phyloP scores from a whole-genome alignment of 2,329 filamentous ascomycete genomes.

The Dactylella cylindrospora region DNA sequence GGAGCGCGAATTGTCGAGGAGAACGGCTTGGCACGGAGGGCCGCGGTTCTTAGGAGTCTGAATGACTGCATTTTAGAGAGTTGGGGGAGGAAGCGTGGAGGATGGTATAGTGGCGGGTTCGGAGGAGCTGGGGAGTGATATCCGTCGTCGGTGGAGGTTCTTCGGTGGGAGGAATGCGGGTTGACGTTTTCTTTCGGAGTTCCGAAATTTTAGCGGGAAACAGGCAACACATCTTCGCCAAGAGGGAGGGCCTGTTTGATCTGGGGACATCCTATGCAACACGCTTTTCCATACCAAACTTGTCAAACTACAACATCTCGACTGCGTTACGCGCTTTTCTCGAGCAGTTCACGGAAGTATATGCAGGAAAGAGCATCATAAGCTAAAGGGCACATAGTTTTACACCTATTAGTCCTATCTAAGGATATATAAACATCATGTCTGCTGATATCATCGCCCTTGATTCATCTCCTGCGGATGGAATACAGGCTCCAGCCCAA shows the following conservation, averaged over 20 bases:
- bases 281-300: background rate
- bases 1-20: constrained; percentile 69
- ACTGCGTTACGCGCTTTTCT: too few relatives aligned
- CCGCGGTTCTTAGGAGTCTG: constrained; percentile 51
- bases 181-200: constrained; percentile 37
- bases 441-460: background rate
- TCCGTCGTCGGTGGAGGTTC: constrained; percentile 3
- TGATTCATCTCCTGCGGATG: constrained; percentile 25
- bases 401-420: too few relatives aligned
- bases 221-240: constrained; percentile 27
- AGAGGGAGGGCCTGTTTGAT: too few relatives aligned
- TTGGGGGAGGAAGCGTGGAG: constrained; percentile 12
- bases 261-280: too few relatives aligned
- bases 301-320: constrained; percentile 4
- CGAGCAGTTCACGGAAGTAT: too few relatives aligned
- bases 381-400: too few relatives aligned
- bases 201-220: constrained; percentile 43
- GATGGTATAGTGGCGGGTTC: constrained; percentile 4
- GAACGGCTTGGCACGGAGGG: constrained; percentile 78
- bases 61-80: constrained; percentile 33
- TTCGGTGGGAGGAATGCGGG: constrained; percentile 36
- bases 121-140: background rate
- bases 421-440: constrained; percentile 3
- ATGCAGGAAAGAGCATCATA: too few relatives aligned
- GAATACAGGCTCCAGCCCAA: constrained; percentile 6